phyloP scores from a whole-genome alignment of 1,284 basidiomycete genomes.

The Ceratobasidium sp. region DNA sequence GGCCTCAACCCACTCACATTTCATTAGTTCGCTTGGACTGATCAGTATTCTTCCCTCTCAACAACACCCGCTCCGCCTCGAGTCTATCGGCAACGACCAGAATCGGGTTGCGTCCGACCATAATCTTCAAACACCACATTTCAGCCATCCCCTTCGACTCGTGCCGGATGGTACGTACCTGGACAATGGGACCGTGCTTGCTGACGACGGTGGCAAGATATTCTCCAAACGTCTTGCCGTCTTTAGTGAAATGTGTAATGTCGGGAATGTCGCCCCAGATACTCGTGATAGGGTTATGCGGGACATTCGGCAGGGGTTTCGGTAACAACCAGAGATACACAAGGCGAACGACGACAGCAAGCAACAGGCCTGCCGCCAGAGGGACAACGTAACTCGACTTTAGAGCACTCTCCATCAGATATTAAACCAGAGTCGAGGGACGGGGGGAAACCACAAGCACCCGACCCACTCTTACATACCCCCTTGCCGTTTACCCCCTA shows the following conservation, averaged over 20 bases:
- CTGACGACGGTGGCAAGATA: slow-evolving; percentile 15
- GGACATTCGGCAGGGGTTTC: slow-evolving; percentile 16
- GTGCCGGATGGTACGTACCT: slow-evolving; percentile 2
- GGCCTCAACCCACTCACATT: slow-evolving; percentile 1
- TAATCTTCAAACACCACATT: slow-evolving; percentile 6
- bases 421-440: neutral
- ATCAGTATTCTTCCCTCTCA: slow-evolving; percentile 19
- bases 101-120: slow-evolving; percentile 23
- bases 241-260: slow-evolving; percentile 15
- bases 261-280: slow-evolving; percentile 39
- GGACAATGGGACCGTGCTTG: slow-evolving; percentile 19
- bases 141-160: neutral
- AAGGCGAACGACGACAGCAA: neutral
- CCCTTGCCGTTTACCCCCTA: neutral
- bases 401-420: neutral
- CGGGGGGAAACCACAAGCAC: neutral
- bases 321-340: slow-evolving; percentile 13
- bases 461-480: neutral
- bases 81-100: slow-evolving; percentile 21
- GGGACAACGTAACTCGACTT: neutral
- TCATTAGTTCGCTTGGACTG: slow-evolving; percentile 33
- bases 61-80: slow-evolving; percentile 26
- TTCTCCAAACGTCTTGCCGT: slow-evolving; percentile 33
- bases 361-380: neutral
- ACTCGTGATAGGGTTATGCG: slow-evolving; percentile 31